Evolutionary conservation across 176 grass and related monocot genomes (phyloP), one percentile per base, ranked within the genome.

Genomic region (Musa troglodytarum): DNA sequence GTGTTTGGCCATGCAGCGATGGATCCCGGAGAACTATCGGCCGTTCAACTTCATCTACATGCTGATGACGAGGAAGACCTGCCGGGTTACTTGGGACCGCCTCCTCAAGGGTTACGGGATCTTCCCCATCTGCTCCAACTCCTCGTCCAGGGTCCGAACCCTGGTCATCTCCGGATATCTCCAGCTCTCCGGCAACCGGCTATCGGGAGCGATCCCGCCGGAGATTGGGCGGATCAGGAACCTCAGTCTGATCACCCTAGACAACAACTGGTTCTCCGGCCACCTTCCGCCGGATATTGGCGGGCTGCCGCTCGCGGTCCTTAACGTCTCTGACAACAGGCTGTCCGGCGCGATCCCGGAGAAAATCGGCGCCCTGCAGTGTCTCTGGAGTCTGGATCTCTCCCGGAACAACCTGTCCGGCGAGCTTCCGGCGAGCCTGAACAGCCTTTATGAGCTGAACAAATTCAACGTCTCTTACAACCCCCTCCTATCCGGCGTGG

Each of bases 401-500:
- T 93, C 95, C 1, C 56, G 10, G 80, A 98, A 98, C 78, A 98
- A 94, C 65, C 87, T 98, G 72, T 98, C 95, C 16, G 90, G 88
- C 57, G 77, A 87, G 72, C 80, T 98, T 64, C 95, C 90, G 21
- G 19, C 21, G 20, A 94, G 69, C 78, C 63, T 98, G 50, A 85
- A 81, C 76, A 6, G 78, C 51, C 82, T 98, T 10, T 78, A 75
- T 14, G 72, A 79, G 8, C 86, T 98, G 34, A 76, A 51, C 52
- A 81, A 85, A 76, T 98, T 98, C 86, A 98, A 98, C 28, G 88
- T 79, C 66, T 98, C 95, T 0, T 89, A 86, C 84, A 98, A 98
- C 68, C 86, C 56, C 7, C 81, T 93, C 1, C 85, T 98, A 64
- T 83, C 82, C 52, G 90, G 90, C 71, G 50, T 22, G 14, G 65